A percentile compares a stretch with the other conserved stretches of the same genome.
Conservation (phyloP, 2,329 filamentous ascomycete species). For the Talaromyces funiculosus region DNA sequence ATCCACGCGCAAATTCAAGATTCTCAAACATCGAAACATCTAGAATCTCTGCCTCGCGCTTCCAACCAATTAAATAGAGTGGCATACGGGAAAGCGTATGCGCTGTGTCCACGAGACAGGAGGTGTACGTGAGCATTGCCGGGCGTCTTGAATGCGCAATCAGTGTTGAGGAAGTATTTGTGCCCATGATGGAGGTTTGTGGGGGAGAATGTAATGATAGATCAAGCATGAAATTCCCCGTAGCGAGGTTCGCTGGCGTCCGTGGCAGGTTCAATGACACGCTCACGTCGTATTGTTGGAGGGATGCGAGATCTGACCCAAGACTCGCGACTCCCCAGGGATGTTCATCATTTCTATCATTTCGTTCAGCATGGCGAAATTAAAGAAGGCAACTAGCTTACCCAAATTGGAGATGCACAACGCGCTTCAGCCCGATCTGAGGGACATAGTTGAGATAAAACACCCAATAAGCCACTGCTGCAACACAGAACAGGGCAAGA, state of each 20-base stretch:
- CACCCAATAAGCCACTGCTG: slow-evolving; percentile 56
- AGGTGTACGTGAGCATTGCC: slow-evolving; percentile 73
- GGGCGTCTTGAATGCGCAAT: slow-evolving; percentile 65
- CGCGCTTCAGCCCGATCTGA: slow-evolving; percentile 56
- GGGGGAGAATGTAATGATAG: slow-evolving; percentile 59
- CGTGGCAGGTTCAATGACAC: slow-evolving; percentile 71
- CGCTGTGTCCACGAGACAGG: slow-evolving; percentile 59
- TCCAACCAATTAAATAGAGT: slow-evolving; percentile 63
- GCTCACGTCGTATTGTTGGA: slow-evolving; percentile 79
- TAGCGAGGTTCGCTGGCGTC: slow-evolving; percentile 66
- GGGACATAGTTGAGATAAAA: slow-evolving; percentile 68
- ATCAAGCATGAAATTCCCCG: slow-evolving; percentile 93
- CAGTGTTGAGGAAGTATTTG: slow-evolving; percentile 34
- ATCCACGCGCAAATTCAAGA: slow-evolving; percentile 57
- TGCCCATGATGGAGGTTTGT: slow-evolving; percentile 26
- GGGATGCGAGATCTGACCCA: slow-evolving; percentile 53
- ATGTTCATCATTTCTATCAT: slow-evolving; percentile 32
- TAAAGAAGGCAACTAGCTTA: slow-evolving; percentile 27
- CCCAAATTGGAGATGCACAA: slow-evolving; percentile 63
- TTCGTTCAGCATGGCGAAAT: neutral
- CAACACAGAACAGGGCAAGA: slow-evolving; percentile 51
- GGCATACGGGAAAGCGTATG: slow-evolving; percentile 59
- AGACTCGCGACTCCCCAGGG: slow-evolving; percentile 52
- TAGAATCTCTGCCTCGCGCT: slow-evolving; percentile 59
- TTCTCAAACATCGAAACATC: slow-evolving; percentile 67